phyloP scores from a whole-genome alignment of 371 early-diverging fungal genomes.

The Haplosporangium sp. region DNA sequence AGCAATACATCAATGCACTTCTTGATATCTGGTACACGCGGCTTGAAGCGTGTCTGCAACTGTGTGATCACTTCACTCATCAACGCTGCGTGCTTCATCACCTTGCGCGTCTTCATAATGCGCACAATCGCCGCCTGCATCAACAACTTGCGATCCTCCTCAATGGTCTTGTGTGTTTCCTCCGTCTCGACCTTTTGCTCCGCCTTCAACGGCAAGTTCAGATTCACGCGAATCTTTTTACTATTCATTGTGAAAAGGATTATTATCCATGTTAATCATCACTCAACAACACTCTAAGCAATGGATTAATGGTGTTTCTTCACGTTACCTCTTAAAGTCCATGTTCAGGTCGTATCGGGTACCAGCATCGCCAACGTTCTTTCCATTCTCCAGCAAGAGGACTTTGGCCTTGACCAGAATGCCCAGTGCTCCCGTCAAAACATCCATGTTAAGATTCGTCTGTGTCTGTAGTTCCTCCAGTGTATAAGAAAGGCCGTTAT shows the following conservation, averaged over 20 bases:
- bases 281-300: too few species aligned
- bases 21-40: slow-evolving; percentile 92
- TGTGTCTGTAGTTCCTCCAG: slow-evolving; percentile 71
- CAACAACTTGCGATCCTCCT: slow-evolving; percentile 87
- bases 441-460: slow-evolving; percentile 80
- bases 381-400: slow-evolving; percentile 62
- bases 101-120: slow-evolving; percentile 96
- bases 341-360: slow-evolving; percentile 80
- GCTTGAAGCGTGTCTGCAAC: slow-evolving; percentile 91
- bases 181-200: slow-evolving; percentile 91
- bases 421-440: slow-evolving; percentile 75
- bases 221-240: slow-evolving; percentile 87
- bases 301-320: too few species aligned
- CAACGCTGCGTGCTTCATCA: slow-evolving; percentile 86
- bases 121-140: slow-evolving; percentile 98
- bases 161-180: slow-evolving; percentile 89
- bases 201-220: slow-evolving; percentile 82
- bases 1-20: slow-evolving; percentile 95
- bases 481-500: slow-evolving; percentile 70
- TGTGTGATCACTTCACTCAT: slow-evolving; percentile 92
- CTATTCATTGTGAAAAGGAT: slow-evolving; percentile 33
- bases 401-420: slow-evolving; percentile 88
- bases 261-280: too few species aligned
- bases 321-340: slow-evolving; percentile 80
- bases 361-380: slow-evolving; percentile 62